Conservation (phyloP, 257 asterid species). For the Solanum tarijense region DNA sequence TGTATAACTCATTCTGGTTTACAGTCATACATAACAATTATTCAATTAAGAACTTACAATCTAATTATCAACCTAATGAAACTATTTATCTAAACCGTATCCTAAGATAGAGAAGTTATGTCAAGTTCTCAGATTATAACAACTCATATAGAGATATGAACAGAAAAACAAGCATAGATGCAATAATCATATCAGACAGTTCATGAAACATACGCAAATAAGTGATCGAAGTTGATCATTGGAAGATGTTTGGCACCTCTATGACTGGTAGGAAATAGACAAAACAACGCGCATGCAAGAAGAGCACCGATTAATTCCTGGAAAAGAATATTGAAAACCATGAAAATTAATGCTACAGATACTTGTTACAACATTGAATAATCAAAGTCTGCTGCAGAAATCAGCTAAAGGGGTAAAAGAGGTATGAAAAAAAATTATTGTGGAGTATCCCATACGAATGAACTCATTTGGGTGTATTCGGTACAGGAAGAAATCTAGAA, state of each 20-base stretch:
- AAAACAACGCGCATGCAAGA: slow-evolving; percentile 71
- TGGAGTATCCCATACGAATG: neutral
- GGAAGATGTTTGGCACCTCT: slow-evolving; percentile 65
- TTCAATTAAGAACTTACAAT: neutral
- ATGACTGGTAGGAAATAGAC: slow-evolving; percentile 61
- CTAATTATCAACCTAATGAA: neutral
- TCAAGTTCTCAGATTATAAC: neutral
- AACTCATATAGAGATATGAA: neutral
- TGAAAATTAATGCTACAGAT: neutral
- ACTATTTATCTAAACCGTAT: neutral
- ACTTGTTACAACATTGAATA: neutral
- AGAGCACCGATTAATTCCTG: slow-evolving; percentile 90
- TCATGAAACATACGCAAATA: slow-evolving; percentile 63
- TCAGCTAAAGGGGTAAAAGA: neutral
- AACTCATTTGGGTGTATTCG: neutral
- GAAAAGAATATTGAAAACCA: neutral
- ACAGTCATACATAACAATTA: neutral
- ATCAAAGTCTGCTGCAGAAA: neutral
- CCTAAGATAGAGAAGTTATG: neutral
- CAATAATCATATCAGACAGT: neutral
- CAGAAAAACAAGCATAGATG: neutral
- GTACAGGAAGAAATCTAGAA: neutral
- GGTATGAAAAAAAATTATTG: neutral
- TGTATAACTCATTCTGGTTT: neutral
- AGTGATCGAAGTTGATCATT: slow-evolving; percentile 59